Evolutionary conservation across 1,139 yeast genomes (phyloP), one percentile per base, ranked within the genome.

Genomic region (Saccharomyces uvarum): DNA sequence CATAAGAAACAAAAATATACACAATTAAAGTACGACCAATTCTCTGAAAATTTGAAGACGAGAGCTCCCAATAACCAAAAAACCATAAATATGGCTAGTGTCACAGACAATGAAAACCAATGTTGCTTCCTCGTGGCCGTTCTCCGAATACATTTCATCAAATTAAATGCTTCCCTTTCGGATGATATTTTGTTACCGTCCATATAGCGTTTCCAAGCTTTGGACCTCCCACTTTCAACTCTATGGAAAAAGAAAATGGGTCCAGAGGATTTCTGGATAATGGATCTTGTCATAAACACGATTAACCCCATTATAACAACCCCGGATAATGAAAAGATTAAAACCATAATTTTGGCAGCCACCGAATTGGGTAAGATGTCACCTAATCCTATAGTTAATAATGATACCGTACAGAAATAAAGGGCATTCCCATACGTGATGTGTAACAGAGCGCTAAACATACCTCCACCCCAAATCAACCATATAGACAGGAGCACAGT

Each of bases 321-420:
- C 0, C 96, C 96, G 7, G 80, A 71, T 31, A 87, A 69, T 2
- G 93, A 80, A 69, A 82, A 86, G 2, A 85, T 70, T 53, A 88
- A 73, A 0, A 78, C 75, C 59, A 86, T 70, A 0, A 83, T 84
- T 63, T 81, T 79, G 0, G 85, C 77, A 0, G 80, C 80, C 1
- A 76, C 71, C 0, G 77, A 69, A 0, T 59, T 42, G 0, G 96
- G 91, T 0, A 76, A 72, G 38, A 84, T 75, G 63, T 86, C 95
- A 33, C 96, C 96, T 21, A 85, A 74, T 0, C 97, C 97, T 48
- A 89, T 78, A 0, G 97, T 89, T 49, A 87, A 72, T 38, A 86
- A 73, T 0, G 95, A 83, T 0, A 86, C 89, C 19, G 81, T 78
- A 63, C 89, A 83, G 66, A 78, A 88, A 66, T 87, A 88, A 47